These are phyloP conservation scores for Rhamnella rubrinervis DNA, from an alignment of 331 rosid genomes.

Conservation along the genomic window DNA sequence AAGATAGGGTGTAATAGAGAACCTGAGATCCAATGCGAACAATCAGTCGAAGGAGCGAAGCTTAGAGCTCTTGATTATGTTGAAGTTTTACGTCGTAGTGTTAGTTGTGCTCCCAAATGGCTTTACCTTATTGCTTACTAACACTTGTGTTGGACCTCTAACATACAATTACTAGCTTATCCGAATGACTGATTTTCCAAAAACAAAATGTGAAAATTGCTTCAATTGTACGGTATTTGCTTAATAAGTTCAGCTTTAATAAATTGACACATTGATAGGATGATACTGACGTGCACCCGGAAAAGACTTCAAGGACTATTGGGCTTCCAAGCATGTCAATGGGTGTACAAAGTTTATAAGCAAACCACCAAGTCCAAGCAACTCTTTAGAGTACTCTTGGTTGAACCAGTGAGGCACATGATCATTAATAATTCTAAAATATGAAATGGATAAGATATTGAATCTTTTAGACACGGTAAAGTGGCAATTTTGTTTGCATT, in stretches of 20 bases:
- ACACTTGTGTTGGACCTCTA: neutral
- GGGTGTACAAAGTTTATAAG: neutral
- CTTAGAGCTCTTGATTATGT: constrained; percentile 9
- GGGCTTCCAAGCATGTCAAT: constrained; percentile 2
- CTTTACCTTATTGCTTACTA: constrained; percentile 1
- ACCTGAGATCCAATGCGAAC: too few species aligned
- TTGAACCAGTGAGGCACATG: neutral
- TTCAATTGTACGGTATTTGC: neutral
- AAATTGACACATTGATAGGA: neutral
- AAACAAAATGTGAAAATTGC: neutral
- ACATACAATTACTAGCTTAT: neutral
- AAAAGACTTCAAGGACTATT: neutral
- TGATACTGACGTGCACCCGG: too few species aligned
- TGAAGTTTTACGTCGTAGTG: constrained; percentile 24
- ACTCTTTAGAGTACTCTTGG: neutral
- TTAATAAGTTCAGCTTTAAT: neutral
- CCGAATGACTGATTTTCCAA: neutral
- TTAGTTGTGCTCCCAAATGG: neutral
- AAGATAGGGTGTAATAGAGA: constrained; percentile 3
- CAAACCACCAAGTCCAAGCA: neutral
- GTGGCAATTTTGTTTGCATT: neutral
- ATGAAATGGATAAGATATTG: neutral
- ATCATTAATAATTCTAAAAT: neutral
- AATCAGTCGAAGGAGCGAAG: too few species aligned
- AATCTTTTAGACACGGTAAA: neutral